Conservation (phyloP, 495 filamentous ascomycete species). For the Daldinia bambusicola region DNA sequence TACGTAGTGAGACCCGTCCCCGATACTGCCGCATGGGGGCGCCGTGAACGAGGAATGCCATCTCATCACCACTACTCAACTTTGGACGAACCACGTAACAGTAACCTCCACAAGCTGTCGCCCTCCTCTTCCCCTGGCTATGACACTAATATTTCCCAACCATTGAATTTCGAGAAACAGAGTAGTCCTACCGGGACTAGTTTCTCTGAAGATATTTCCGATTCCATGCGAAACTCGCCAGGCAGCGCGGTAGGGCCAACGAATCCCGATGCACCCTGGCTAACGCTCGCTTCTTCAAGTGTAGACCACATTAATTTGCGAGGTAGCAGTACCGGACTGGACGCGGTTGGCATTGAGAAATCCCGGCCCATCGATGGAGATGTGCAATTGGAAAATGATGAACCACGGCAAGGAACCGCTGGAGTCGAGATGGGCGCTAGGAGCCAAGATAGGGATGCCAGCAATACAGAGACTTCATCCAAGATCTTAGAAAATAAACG, state of each 20-base stretch:
- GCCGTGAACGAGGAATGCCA: slow-evolving; percentile 45
- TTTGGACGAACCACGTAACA: slow-evolving; percentile 37
- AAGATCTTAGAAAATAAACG: slow-evolving; percentile 37
- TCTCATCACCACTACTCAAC: slow-evolving; percentile 36
- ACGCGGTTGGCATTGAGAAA: slow-evolving; percentile 27
- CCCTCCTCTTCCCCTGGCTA: slow-evolving; percentile 16
- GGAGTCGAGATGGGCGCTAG: slow-evolving; percentile 32
- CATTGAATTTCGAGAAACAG: slow-evolving; percentile 38
- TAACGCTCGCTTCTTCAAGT: slow-evolving; percentile 36
- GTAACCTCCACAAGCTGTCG: slow-evolving; percentile 20
- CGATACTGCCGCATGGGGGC: slow-evolving; percentile 44
- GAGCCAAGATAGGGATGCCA: slow-evolving; percentile 42
- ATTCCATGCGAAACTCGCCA: slow-evolving; percentile 41
- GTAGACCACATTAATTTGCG: slow-evolving; percentile 36
- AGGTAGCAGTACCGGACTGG: slow-evolving; percentile 21
- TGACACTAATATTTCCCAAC: slow-evolving; percentile 23
- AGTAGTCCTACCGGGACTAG: slow-evolving; percentile 30
- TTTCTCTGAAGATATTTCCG: slow-evolving; percentile 34
- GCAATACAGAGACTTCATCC: slow-evolving; percentile 37
- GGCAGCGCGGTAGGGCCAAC: slow-evolving; percentile 38
- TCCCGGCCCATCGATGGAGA: slow-evolving; percentile 24
- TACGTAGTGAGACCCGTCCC: slow-evolving; percentile 42
- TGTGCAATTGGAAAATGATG: slow-evolving; percentile 37
- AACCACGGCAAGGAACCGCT: slow-evolving; percentile 24
- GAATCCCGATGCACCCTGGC: slow-evolving; percentile 41